Conservation (phyloP, 768 basidiomycete genomes). For the Tremella yokohamensis region DNA sequence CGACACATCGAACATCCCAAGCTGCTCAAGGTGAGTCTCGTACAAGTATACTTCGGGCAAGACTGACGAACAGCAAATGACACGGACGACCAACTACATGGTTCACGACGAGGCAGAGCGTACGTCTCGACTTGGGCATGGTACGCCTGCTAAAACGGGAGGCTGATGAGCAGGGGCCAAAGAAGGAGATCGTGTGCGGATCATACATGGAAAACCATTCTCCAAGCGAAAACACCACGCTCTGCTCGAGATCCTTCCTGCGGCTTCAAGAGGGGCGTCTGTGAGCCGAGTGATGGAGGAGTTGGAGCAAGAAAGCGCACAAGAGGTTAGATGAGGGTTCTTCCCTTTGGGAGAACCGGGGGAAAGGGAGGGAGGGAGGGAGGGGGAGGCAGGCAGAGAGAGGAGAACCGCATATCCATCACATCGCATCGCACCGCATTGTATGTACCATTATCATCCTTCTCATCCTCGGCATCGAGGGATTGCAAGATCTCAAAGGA, state of each 20-base stretch:
- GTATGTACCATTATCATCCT: too few relatives aligned
- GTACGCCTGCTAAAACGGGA: neutral
- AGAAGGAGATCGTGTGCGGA: conserved; percentile 39
- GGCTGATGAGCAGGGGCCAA: conserved; percentile 1
- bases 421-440: too few relatives aligned
- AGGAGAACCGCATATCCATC: neutral
- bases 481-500: too few relatives aligned
- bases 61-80: conserved; percentile 16
- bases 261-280: neutral
- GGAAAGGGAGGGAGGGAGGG: neutral
- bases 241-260: conserved; percentile 15
- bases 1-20: conserved; percentile 45
- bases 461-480: too few relatives aligned
- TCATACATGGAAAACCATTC: conserved; percentile 41
- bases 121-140: too few relatives aligned
- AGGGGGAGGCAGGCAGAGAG: neutral
- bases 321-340: neutral
- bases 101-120: conserved; percentile 45
- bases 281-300: too few relatives aligned
- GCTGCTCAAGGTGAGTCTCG: conserved; percentile 26
- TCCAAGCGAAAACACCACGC: conserved; percentile 41
- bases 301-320: neutral
- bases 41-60: neutral
- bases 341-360: neutral
- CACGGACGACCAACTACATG: conserved; percentile 38